Conservation (phyloP, 257 asterid species). For the Rhazya stricta region DNA sequence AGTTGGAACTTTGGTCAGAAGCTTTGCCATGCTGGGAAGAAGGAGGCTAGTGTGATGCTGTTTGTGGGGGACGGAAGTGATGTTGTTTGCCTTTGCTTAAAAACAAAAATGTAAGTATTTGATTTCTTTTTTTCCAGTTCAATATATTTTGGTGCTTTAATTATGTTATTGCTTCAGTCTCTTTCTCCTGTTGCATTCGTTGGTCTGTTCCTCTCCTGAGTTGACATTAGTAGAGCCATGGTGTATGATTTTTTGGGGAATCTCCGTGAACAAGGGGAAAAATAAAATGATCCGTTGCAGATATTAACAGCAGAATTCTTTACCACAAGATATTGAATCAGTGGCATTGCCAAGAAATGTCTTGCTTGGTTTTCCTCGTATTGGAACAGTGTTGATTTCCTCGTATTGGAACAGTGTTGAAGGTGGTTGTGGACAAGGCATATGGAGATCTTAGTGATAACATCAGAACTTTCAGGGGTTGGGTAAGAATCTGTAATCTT, state of each 20-base stretch:
- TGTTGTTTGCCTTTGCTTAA: constrained; percentile 19
- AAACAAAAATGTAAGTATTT: constrained; percentile 4
- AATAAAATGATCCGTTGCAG: background rate
- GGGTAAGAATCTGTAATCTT: constrained; percentile 25
- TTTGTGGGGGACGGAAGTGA: constrained; percentile 35
- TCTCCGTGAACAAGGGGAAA: background rate
- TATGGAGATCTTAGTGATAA: constrained; percentile 15
- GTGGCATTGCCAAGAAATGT: background rate
- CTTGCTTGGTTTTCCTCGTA: constrained; percentile 6
- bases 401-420: constrained; percentile 11
- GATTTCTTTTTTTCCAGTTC: background rate
- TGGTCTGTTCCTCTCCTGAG: background rate
- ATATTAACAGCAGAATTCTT: background rate
- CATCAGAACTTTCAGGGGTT: constrained; percentile 17
- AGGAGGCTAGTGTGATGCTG: constrained; percentile 22
- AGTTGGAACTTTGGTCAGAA: background rate
- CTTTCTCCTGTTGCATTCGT: background rate
- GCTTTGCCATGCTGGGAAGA: constrained; percentile 25
- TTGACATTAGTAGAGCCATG: background rate
- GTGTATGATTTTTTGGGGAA: background rate
- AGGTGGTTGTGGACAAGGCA: constrained; percentile 10
- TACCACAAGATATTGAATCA: constrained; percentile 8
- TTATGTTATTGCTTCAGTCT: too few species aligned
- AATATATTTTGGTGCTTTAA: background rate
- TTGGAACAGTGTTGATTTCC: constrained; percentile 18